Conservation (phyloP, 257 asterid species). For the Mitragyna speciosa region DNA sequence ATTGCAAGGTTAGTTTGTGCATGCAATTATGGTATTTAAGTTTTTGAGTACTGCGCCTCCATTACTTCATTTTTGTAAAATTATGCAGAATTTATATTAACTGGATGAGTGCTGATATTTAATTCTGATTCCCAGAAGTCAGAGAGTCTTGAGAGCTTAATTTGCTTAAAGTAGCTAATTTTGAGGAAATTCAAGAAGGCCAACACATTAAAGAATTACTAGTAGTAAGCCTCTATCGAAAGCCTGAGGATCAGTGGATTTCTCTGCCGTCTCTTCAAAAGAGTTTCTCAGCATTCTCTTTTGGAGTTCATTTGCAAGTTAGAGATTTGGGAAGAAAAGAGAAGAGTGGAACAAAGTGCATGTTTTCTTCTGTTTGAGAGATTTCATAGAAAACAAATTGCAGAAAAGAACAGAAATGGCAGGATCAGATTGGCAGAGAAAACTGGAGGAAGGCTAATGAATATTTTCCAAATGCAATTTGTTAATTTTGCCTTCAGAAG, state of each 20-base stretch:
- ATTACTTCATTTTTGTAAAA: background rate
- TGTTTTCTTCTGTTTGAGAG: no score
- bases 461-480: no score
- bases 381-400: background rate
- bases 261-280: background rate
- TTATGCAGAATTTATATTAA: background rate
- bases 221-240: background rate
- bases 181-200: background rate
- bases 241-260: background rate
- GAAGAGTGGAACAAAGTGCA: background rate
- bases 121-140: background rate
- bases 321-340: background rate
- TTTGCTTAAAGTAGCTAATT: background rate
- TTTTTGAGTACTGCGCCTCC: background rate
- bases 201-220: background rate
- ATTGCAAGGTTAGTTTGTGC: slow-evolving; percentile 68
- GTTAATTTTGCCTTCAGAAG: background rate
- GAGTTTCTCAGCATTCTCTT: background rate
- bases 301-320: background rate
- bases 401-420: background rate
- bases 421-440: background rate
- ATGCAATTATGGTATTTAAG: background rate
- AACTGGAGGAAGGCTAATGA: background rate
- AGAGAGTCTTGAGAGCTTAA: background rate
- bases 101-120: background rate